Percentiles rank a stretch among this genome's conserved stretches.
These are phyloP conservation scores for Candida incommunis DNA, from an alignment of 805 yeast genomes.

Conservation along the genomic window DNA sequence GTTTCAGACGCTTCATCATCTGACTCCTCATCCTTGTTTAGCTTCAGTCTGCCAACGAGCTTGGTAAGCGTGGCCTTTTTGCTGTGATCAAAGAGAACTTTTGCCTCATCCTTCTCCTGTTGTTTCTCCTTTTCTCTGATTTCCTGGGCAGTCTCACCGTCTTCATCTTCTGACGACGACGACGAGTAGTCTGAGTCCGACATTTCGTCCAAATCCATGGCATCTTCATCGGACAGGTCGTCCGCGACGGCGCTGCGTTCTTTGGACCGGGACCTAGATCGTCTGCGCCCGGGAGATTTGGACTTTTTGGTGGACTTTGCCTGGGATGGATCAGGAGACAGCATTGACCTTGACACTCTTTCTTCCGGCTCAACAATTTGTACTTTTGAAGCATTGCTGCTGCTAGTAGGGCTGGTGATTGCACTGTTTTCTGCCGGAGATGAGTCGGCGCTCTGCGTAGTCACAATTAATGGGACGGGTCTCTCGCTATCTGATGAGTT, in stretches of 20 bases:
- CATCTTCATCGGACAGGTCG: neutral
- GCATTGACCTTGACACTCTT: neutral
- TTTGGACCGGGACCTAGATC: neutral
- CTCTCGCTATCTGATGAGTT: too few species aligned
- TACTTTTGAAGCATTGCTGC: neutral
- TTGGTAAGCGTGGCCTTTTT: neutral
- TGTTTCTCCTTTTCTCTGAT: neutral
- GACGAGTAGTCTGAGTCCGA: neutral
- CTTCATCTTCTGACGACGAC: neutral
- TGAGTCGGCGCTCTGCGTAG: neutral
- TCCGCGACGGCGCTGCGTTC: neutral
- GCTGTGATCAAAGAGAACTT: neutral
- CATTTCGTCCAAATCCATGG: neutral
- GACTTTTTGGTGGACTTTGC: neutral
- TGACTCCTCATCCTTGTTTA: neutral
- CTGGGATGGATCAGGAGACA: neutral
- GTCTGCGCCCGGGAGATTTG: neutral
- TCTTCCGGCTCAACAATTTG: neutral
- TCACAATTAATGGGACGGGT: neutral
- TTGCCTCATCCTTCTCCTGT: neutral
- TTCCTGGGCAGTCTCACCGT: neutral
- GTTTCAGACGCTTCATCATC: neutral
- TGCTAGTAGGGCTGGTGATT: neutral
- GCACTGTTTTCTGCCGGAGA: neutral
- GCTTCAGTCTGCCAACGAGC: neutral